Evolutionary conservation across 805 yeast species (phyloP), one percentile per base, ranked within the genome.

Genomic region (Peterozyma xylosa): DNA sequence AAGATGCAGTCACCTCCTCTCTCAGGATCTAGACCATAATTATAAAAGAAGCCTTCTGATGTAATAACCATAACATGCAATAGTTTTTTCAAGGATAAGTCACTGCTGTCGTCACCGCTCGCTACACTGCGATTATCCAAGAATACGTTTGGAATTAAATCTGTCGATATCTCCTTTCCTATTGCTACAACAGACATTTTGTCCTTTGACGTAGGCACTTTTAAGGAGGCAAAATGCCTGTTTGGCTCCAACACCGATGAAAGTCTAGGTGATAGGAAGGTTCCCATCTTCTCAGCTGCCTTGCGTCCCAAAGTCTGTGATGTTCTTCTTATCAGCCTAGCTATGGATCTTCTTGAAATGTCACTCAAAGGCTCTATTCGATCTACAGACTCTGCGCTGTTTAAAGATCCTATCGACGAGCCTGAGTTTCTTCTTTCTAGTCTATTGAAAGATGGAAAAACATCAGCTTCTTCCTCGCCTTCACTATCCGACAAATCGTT

Each of bases 1-100:
- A 88, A 64, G 30, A 84, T 78, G 63, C 99, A 93, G 58, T 93
- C 99, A 2, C 99, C 99, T 1, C 98, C 98, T 43, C 90, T 65
- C 48, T 82, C 95, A 0, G 93, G 82, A 56, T 88, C 93, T 41
- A 93, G 67, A 0, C 89, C 87, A 61, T 86, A 91, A 39, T 82
- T 88, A 59, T 85, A 89, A 53, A 86, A 83, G 50, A 74, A 76
- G 0, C 98, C 99, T 45, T 86, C 95, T 0, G 91, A 78, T 0
- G 96, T 86, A 4, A 90, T 83, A 16, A 91, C 95, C 52, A 82
- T 72, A 3, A 88, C 82, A 53, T 80, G 79, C 4, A 72, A 57
- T 44, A 67, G 50, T 14, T 53, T 58, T 30, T 59, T 54, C 40
- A 42, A 27, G 2, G 41, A 32, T 17, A 45, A 38, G 21, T 49